Base-by-base conservation (phyloP, 352 stramenopile species). In the Pilasporangium apinafurcum region DNA sequence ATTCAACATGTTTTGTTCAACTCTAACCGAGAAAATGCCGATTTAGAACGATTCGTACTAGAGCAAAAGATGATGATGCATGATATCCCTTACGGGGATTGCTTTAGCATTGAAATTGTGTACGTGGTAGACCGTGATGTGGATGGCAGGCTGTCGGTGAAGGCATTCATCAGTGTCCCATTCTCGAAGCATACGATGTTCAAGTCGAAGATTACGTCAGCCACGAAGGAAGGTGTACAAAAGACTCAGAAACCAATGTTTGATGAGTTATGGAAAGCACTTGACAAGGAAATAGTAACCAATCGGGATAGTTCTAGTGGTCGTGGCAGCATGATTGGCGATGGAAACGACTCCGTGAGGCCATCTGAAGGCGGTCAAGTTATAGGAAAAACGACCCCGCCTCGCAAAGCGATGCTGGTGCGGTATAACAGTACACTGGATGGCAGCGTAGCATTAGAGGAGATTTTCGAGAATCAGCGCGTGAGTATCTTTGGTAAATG, bases 401-500 rank as follows among this genome's bases (percentile, higher is more conserved):
- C 51, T 6, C 51, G 47, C 13, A 55, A 57, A 5, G 41, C 77
- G 0, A 68, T 62, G 36, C 47, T 84, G 14, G 56, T 65, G 26
- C 62, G 72, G 5, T 76, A 83, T 43, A 86, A 86, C 48, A 84
- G 72, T 39, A 84, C 71, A 3, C 40, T 86, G 8, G 70, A 88
- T 51, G 72, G 70, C 44, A 87, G 75, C 28, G 77, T 92, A 3
- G 80, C 68, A 8, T 59, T 92, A 16, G 80, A 92, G 51, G 80
- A 92, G 58, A 89, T 92, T 53, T 92, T 92, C 55, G 78, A 92
- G 53, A 92, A 92, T 53, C 81, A 92, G 53, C 81, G 81, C 13
- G 67, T 92, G 46, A 89, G 78, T 52, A 83, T 92, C 52, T 92
- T 92, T 63, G 78, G 78, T 25, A 92, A 92, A 37, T 93, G 81